phyloP scores from a whole-genome alignment of 805 yeast genomes.

The Candida silvatica region DNA sequence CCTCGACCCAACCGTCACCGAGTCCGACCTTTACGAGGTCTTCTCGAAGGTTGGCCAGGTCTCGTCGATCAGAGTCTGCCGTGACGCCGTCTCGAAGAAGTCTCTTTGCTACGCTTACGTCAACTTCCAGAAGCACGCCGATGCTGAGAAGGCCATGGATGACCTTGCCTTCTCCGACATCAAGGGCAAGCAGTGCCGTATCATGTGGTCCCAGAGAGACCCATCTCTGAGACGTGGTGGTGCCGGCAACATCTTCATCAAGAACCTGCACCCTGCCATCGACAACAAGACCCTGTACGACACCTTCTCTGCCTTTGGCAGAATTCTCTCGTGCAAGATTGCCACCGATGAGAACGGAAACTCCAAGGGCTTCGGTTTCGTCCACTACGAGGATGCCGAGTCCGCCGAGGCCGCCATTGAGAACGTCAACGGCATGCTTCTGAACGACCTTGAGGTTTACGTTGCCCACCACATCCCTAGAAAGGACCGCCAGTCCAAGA shows the following conservation, averaged over 20 bases:
- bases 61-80: conserved; percentile 95
- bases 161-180: conserved; percentile 90
- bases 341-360: conserved; percentile 88
- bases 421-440: conserved; percentile 95
- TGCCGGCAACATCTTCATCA: conserved; percentile 94
- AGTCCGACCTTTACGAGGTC: conserved; percentile 89
- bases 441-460: conserved; percentile 91
- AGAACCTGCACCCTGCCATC: conserved; percentile 96
- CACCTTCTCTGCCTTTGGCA: conserved; percentile 95
- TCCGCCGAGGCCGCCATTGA: conserved; percentile 93
- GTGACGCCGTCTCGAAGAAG: conserved; percentile 95
- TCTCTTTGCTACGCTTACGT: conserved; percentile 98
- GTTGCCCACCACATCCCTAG: conserved; percentile 92
- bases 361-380: conserved; percentile 96
- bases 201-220: conserved; percentile 99
- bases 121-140: conserved; percentile 82
- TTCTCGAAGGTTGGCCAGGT: conserved; percentile 94
- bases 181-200: conserved; percentile 96
- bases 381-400: conserved; percentile 89
- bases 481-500: conserved; percentile 90
- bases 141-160: conserved; percentile 91
- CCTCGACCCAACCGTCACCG: conserved; percentile 85
- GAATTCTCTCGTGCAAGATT: conserved; percentile 92
- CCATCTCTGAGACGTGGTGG: conserved; percentile 93
- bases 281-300: conserved; percentile 99